Conservation (phyloP, 73 alveolate species). For the Paramecium tetraurelia region DNA sequence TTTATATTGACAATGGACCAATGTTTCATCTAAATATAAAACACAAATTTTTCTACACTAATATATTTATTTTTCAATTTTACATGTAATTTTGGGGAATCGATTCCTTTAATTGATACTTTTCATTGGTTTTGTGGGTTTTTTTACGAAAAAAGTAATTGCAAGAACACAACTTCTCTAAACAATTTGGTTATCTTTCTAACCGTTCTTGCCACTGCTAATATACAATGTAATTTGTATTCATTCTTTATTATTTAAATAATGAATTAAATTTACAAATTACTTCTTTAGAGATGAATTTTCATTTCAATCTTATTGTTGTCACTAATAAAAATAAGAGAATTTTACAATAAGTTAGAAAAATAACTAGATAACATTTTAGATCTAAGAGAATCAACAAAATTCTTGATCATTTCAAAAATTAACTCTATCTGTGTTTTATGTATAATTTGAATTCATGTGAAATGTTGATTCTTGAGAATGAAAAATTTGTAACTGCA, state of each 20-base stretch:
- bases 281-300: neutral
- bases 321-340: too few relatives aligned
- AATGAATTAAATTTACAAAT: neutral
- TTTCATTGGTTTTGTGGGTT: neutral
- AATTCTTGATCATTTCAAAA: too few relatives aligned
- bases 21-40: constrained; percentile 74
- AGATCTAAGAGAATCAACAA: too few relatives aligned
- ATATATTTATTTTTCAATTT: neutral
- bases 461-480: neutral
- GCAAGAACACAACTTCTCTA: neutral
- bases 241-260: neutral
- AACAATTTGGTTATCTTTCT: neutral
- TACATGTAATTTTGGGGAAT: constrained; percentile 30
- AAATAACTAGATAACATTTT: too few relatives aligned
- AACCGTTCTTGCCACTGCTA: neutral
- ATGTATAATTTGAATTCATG: too few relatives aligned
- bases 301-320: neutral
- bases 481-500: neutral
- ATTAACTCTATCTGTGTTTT: too few relatives aligned
- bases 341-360: too few relatives aligned
- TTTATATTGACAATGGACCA: constrained; percentile 67
- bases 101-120: constrained; percentile 36
- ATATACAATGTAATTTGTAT: neutral
- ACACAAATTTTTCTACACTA: constrained; percentile 63
- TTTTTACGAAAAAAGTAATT: neutral